Conservation (phyloP, 257 asterid species). For the Lycium ferocissimum region DNA sequence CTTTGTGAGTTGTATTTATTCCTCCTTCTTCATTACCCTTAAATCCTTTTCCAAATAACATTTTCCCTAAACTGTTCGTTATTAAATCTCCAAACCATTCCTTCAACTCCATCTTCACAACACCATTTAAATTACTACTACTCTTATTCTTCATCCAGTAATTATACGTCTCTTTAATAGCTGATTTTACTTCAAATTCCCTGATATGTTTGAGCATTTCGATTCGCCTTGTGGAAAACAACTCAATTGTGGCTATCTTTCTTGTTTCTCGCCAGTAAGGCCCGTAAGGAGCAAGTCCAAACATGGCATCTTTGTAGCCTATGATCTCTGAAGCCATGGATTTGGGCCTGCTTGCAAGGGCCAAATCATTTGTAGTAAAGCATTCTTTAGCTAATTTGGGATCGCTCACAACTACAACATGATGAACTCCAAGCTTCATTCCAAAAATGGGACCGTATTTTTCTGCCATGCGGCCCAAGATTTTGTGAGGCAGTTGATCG, state of each 20-base stretch:
- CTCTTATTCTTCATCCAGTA: neutral
- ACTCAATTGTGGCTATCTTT: slow-evolving; percentile 31
- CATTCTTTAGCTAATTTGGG: slow-evolving; percentile 39
- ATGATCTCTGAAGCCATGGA: slow-evolving; percentile 25
- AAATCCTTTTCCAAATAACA: slow-evolving; percentile 39
- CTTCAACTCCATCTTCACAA: slow-evolving; percentile 40
- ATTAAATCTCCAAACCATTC: slow-evolving; percentile 41
- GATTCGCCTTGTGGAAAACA: slow-evolving; percentile 34
- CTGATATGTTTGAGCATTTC: slow-evolving; percentile 39
- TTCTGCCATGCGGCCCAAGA: slow-evolving; percentile 37
- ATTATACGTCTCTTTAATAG: slow-evolving; percentile 32
- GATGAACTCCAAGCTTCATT: slow-evolving; percentile 35
- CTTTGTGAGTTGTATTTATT: slow-evolving; percentile 31
- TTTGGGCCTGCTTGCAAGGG: slow-evolving; percentile 34
- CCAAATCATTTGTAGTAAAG: slow-evolving; percentile 38
- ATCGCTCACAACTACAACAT: slow-evolving; percentile 37
- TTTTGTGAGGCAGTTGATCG: slow-evolving; percentile 37
- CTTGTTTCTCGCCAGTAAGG: slow-evolving; percentile 45
- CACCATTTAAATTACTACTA: neutral
- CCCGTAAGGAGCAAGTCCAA: slow-evolving; percentile 41
- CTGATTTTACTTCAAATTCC: slow-evolving; percentile 33
- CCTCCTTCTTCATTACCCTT: slow-evolving; percentile 25
- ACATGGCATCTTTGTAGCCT: slow-evolving; percentile 39
- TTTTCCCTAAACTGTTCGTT: slow-evolving; percentile 34
- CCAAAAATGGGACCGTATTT: slow-evolving; percentile 46